Base-by-base conservation (phyloP, 345 rosid species). In the Nephelium lappaceum region DNA sequence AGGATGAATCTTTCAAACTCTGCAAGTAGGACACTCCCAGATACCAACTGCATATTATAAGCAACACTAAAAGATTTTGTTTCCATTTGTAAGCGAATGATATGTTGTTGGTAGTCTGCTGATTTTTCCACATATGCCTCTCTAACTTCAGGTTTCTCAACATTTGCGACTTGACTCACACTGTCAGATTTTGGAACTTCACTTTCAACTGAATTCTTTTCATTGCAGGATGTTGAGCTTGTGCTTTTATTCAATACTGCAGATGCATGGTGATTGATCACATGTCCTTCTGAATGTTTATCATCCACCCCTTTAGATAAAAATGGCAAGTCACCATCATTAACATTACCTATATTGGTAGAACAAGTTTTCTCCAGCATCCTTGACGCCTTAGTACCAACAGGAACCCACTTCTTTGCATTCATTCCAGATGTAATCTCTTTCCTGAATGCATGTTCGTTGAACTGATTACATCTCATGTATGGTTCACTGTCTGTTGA, bases 1-100 rank as follows among this genome's bases (percentile, higher is more conserved):
- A 80, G 57, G 57, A 83, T 31, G 36, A 31, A 58, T 38, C 74
- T 74, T 78, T 83, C 83, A 65, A 83, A 31, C 21, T 74, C 83
- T 12, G 83, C 83, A 73, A 77, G 64, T 57, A 81, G 83, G 47
- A 69, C 16, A 65, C 24, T 47, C 45, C 74, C 61, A 73, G 79
- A 83, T 61, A n/a, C 76, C 57, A 77, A 42, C 55, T 80, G 77
- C 79, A 27, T 72, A 74, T 66, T 80, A 57, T 66, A 77, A n/a
- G 81, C 79, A 55, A 67, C 77, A 69, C 53, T 47, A 41, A 78
- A 45, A 77, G 79, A 31, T 55, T 72, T 47, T 10, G 7, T n/a
- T 68, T 19, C 43, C 72, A 68, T 71, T 57, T 19, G 71, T 42
- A 66, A 69, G 4, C 65, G 68, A 79, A 11, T 31, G 10, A 58